Base-by-base conservation (phyloP, 2,329 filamentous ascomycete species). In the Phaeosphaeria sp. region DNA sequence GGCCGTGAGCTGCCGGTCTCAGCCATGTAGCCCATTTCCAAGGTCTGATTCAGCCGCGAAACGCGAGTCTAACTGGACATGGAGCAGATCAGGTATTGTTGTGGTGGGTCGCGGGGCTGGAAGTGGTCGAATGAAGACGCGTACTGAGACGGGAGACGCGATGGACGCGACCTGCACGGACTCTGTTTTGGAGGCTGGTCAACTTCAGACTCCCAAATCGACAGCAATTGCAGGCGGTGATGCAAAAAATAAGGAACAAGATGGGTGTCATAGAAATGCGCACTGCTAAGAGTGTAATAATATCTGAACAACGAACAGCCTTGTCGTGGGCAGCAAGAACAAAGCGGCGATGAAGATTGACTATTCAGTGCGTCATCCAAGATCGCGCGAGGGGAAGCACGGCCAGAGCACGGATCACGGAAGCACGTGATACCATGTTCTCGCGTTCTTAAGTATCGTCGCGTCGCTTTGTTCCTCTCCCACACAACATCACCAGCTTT, bases 21-120 rank as follows among this genome's bases (percentile, higher is more conserved):
- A 61, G 66, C 46, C 61, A n/a, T n/a, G n/a, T n/a, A n/a, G n/a
- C n/a, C n/a, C n/a, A 68, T 67, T 75, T 69, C 64, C 66, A 74
- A 73, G 69, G 63, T 62, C 48, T 67, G 56, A 66, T 65, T 69
- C 66, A 72, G 71, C 68, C 71, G 66, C 62, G 62, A 59, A 54
- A 62, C 52, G 53, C 60, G 56, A 56, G 54, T 58, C 66, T 64
- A 68, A 66, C 66, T 65, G 25, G 52, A 57, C 55, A 50, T 61
- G 65, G 67, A 66, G 64, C 51, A 56, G 63, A 59, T 56, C 61
- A 59, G 71, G 68, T 62, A 52, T 52, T 70, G 66, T 72, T 71
- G 60, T 72, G 67, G 71, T 73, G 70, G 71, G 62, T 36, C 60
- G 51, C 60, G 49, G 36, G 63, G 56, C 54, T 46, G 54, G 56